Evolutionary conservation across 345 rosid genomes (phyloP).

Genomic region (Camelina neglecta): DNA sequence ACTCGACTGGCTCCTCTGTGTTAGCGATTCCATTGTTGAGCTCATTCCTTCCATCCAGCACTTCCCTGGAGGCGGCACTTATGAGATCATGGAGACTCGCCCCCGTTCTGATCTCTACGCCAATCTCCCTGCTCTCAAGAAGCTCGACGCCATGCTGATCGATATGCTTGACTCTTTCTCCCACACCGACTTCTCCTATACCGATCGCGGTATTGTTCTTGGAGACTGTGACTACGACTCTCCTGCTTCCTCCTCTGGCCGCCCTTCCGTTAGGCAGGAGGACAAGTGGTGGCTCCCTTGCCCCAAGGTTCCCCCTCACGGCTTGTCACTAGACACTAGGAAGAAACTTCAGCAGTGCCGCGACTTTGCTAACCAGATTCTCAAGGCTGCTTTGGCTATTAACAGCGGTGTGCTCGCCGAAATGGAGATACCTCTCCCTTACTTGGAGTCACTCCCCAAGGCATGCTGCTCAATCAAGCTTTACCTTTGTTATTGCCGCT

Average conservation of each 20-base stretch:
- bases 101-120: conserved; percentile 87
- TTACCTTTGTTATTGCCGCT: neutral
- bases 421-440: conserved; percentile 91
- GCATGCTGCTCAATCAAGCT: conserved; percentile 41
- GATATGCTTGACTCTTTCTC: conserved; percentile 77
- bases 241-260: conserved; percentile 36
- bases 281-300: conserved; percentile 60
- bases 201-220: conserved; percentile 79
- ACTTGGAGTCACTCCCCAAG: conserved; percentile 90
- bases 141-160: conserved; percentile 90
- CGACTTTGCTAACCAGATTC: conserved; percentile 88
- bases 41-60: conserved; percentile 92
- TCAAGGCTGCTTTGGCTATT: conserved; percentile 98
- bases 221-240: conserved; percentile 63
- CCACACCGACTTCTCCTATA: conserved; percentile 86
- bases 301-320: conserved; percentile 79
- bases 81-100: conserved; percentile 88
- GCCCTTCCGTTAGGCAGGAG: conserved; percentile 69
- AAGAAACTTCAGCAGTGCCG: conserved; percentile 84
- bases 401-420: conserved; percentile 87
- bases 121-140: conserved; percentile 96
- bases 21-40: conserved; percentile 95
- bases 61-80: conserved; percentile 90
- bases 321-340: conserved; percentile 78
- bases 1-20: conserved; percentile 94